phyloP scores from a whole-genome alignment of 2,329 filamentous ascomycete genomes.

The Coniochaeta sp. region DNA sequence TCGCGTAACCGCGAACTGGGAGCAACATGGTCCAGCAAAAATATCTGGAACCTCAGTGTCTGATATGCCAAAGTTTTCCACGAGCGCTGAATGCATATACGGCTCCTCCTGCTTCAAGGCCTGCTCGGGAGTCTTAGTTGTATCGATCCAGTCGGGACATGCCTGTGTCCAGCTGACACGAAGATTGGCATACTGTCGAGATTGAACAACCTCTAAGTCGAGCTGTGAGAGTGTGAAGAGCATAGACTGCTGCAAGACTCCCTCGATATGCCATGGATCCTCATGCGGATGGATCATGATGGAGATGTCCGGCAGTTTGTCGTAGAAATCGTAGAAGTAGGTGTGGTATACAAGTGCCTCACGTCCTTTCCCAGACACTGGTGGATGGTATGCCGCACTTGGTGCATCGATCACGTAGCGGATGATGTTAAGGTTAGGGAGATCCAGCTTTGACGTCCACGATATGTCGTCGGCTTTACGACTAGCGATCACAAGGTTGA shows the following conservation, averaged over 20 bases:
- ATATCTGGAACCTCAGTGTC: constrained; percentile 19
- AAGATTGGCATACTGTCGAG: constrained; percentile 47
- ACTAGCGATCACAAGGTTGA: constrained; percentile 22
- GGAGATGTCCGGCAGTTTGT: constrained; percentile 46
- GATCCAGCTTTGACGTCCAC: constrained; percentile 19
- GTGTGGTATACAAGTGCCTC: constrained; percentile 56
- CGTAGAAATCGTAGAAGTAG: constrained; percentile 55
- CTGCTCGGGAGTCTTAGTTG: constrained; percentile 12
- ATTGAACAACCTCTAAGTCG: constrained; percentile 27
- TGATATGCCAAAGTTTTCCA: background rate
- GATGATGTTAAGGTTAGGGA: constrained; percentile 25
- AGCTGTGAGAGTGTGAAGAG: constrained; percentile 22
- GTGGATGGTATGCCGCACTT: constrained; percentile 36
- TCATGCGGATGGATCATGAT: constrained; percentile 57
- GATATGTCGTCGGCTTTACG: constrained; percentile 18
- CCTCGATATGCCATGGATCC: constrained; percentile 26
- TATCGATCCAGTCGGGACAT: constrained; percentile 45
- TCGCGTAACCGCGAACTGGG: constrained; percentile 24
- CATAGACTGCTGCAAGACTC: constrained; percentile 22
- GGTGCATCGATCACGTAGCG: constrained; percentile 40
- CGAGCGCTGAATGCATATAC: constrained; percentile 20
- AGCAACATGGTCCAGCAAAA: constrained; percentile 24
- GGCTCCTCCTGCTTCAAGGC: constrained; percentile 19
- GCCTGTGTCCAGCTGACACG: constrained; percentile 46
- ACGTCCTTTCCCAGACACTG: constrained; percentile 48